Evolutionary conservation across 2,329 filamentous ascomycete genomes (phyloP), one percentile per base, ranked within the genome.

Genomic region (Fusarium nurragi): DNA sequence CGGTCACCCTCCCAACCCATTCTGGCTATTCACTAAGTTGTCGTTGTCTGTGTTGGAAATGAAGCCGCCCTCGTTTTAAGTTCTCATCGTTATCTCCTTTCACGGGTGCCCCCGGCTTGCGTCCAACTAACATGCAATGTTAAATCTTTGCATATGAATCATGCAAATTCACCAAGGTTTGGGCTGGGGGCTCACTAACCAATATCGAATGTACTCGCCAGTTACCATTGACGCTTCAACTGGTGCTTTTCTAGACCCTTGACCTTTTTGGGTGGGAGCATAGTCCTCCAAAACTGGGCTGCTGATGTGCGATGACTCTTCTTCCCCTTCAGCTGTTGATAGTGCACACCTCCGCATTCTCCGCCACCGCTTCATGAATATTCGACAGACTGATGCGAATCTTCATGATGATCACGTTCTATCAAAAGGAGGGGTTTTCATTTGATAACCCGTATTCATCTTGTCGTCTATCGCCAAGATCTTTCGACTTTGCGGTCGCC

Each of bases 221-320:
- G 37, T 38, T 26, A 55, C 39, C 26, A 34, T 34, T 50, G 30
- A 66, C 36, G 48, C 38, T 38, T 48, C 34, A 38, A 43, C 22
- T 50, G 46, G 61, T 44, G 41, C 39, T 61, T 43, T 56, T 40
- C 55, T 62, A 23, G 26, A 40, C 32, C 40, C 58, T 65, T 65
- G 60, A 12, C 63, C 48, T 34, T 47, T 63, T 54, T 44, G 40
- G 64, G 63, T 25, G 45, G 43, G 30, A 67, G 47, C 48, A 64
- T 62, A 50, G 57, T 45, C 60, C 44, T 41, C 50, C 40, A 54
- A 54, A 64, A 64, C 49, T 48, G 67, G 63, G 66, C 65, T 65
- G 57, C 44, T 65, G 67, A 64, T 68, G 60, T 43, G 54, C 49
- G 53, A 70, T 70, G 67, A 70, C 67, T 70, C 67, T 65, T 70